Base-by-base conservation (phyloP, 495 filamentous ascomycete genomes). In the Annulohypoxylon nitens region DNA sequence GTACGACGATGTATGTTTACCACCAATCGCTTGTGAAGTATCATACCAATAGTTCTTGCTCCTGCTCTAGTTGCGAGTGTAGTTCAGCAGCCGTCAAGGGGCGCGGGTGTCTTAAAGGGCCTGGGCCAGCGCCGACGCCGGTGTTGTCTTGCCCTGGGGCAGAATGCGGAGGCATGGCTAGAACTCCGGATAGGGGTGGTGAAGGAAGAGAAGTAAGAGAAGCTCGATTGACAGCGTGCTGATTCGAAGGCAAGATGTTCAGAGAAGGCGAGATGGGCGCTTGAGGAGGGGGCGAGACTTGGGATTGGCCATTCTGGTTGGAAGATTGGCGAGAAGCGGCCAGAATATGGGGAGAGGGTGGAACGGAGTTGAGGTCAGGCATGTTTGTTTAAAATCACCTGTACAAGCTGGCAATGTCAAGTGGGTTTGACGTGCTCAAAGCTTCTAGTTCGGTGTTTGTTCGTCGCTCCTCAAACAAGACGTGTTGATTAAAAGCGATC, bases 31-130 rank as follows among this genome's bases (percentile, higher is more conserved):
- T 23, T 5, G 5, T 12, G 47, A 16, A 30, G 12, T n/a, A 39
- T 83, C 88, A 63, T 86, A 95, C 95, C 75, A 97, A 90, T n/a
- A 93, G 91, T 79, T 98, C 95, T 76, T 98, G 95, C 76, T 97
- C 95, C 76, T 95, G 93, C 82, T 98, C 95, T 41, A 97, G 85
- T 79, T 95, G 88, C 70, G 91, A 81, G 81, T 97, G 93, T 43
- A 98, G 83, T 77, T 97, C 95, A 1, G 92, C 92, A 9, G 93
- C 90, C 0, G 95, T 97, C 69, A 97, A 79, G 0, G 94, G 95
- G 54, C 92, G 87, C 0, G 94, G 93, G 73, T 95, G 94, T 73
- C 95, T 89, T 70, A 94, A 65, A 68, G 88, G 93, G 18, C 87
- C 93, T 80, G 91, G 90, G 3, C 89, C 90, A 23, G 84, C 76